Evolutionary conservation across 352 stramenopile species (phyloP), one percentile per base, ranked within the genome.

Genomic region (Globisporangium abappressorium): DNA sequence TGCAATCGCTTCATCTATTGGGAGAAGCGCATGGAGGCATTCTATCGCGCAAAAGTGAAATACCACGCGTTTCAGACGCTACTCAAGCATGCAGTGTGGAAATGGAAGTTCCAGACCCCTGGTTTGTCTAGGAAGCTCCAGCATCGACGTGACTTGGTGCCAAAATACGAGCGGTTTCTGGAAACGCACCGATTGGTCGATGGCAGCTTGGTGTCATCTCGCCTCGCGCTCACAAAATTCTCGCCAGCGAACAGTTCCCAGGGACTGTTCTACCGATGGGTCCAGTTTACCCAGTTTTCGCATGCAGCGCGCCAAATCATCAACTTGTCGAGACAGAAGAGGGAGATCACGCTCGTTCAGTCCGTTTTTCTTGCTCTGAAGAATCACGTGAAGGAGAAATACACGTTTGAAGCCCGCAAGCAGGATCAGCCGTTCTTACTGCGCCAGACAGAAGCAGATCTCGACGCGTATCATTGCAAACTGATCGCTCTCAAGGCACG

Each of bases 1-100:
- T 89, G 81, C 12, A 65, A 77, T 18, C 80, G 82, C 9, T 88
- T 86, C 60, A 64, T 71, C 18, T 87, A 78, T 53, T 91, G 81
- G 81, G 64, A 86, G 20, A 66, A 68, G 18, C 70, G 85, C 60
- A 84, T 88, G 51, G 36, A 59, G 15, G 51, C 38, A 22, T 84
- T 86, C 57, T 76, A 80, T 47, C 62, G 66, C 5, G 58, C 70
- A 3, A 88, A 83, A 46, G 36, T 73, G 8, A 80, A 85, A 61
- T 84, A 76, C 59, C 69, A 71, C 15, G 74, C 64, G 6, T 91
- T 89, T 34, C 77, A 80, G 26, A 66, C 63, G 0, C 56, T 89
- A 36, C 60, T 89, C 6, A 76, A 81, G 28, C 67, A 87, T 57
- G 75, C 66, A 24, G 73, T 85, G 30, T 81, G 71, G 70, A 84